A percentile compares a stretch with the other conserved stretches of the same genome.
These are phyloP conservation scores for Suillus americanus DNA, from an alignment of 768 basidiomycete species.

Conservation along the genomic window DNA sequence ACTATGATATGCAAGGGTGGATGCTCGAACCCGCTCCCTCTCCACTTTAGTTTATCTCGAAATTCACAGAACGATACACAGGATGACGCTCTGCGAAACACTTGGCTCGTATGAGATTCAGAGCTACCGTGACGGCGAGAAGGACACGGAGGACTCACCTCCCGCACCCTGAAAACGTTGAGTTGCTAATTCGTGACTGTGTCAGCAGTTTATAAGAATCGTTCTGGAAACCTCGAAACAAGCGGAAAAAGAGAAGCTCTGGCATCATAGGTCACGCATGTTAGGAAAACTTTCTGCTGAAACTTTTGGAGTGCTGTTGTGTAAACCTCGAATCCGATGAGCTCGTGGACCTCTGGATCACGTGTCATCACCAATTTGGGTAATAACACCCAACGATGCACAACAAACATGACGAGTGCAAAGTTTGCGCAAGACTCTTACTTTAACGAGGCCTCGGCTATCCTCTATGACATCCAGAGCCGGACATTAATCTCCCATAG, in stretches of 20 bases:
- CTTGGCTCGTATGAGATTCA: neutral
- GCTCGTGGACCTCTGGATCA: no score
- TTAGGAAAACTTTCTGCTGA: no score
- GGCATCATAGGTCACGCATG: no score
- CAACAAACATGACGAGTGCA: no score
- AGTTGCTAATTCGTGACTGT: neutral
- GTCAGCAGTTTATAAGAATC: neutral
- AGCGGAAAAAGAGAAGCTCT: neutral
- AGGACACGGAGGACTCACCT: neutral
- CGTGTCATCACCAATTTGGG: no score
- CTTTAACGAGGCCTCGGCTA: no score
- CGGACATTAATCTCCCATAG: no score
- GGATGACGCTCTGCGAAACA: neutral
- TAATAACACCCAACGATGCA: no score
- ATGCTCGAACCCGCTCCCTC: neutral
- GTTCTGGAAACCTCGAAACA: neutral
- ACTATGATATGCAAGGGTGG: neutral
- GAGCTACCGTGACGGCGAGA: neutral
- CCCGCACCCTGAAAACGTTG: neutral
- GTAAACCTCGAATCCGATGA: no score
- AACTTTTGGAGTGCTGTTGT: no score
- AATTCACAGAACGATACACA: neutral
- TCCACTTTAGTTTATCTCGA: neutral
- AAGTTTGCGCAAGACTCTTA: no score
- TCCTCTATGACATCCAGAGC: no score